A percentile compares a stretch with the other conserved stretches of the same genome.
Evolutionary conservation across 129 eudicot species (phyloP).

Genomic region (Chrysanthemum seticuspe): DNA sequence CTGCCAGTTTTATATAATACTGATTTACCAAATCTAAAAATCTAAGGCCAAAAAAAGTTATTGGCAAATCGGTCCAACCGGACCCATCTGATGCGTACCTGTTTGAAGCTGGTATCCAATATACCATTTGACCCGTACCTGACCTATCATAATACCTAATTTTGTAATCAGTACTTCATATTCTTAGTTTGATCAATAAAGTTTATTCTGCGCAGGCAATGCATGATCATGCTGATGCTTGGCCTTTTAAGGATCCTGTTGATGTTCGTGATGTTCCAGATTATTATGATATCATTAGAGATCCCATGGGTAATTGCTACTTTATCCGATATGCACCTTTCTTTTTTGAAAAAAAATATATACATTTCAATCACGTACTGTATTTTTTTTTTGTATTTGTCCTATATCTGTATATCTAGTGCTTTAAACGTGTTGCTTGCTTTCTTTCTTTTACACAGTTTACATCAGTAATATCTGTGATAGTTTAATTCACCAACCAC

Average conservation of each 20-base stretch:
- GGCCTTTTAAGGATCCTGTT: slow-evolving; percentile 99
- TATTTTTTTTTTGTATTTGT: neutral
- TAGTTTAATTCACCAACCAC: neutral
- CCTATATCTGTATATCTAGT: neutral
- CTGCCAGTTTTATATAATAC: no score
- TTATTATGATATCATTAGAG: slow-evolving; percentile 88
- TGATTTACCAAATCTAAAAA: no score
- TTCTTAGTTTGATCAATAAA: neutral
- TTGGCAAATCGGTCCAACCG: no score
- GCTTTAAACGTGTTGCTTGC: neutral
- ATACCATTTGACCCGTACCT: no score
- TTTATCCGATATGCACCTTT: neutral
- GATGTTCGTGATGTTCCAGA: slow-evolving; percentile 94
- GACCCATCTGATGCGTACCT: no score
- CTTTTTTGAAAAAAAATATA: neutral
- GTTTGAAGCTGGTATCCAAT: no score
- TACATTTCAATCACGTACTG: neutral
- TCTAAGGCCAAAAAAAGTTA: no score
- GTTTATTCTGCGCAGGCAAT: slow-evolving; percentile 55
- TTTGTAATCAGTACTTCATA: neutral
- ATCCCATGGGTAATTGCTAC: slow-evolving; percentile 78
- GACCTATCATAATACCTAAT: neutral
- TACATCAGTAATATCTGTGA: neutral
- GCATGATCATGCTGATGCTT: slow-evolving; percentile 83
- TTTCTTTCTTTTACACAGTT: neutral